Conservation (phyloP, 768 basidiomycete genomes). For the Kwoniella shandongensis region DNA sequence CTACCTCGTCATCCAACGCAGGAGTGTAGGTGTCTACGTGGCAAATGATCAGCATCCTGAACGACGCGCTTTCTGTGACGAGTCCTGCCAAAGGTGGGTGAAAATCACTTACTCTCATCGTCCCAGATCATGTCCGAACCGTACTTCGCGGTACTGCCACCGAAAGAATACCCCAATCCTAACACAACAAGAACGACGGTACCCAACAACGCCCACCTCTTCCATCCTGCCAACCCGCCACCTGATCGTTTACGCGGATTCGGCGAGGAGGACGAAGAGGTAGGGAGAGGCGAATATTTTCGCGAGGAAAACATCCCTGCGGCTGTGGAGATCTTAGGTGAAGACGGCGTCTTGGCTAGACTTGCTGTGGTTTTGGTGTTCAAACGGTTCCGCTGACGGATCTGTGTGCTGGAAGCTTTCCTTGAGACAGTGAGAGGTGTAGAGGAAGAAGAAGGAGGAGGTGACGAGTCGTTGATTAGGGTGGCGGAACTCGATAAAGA, state of each 20-base stretch:
- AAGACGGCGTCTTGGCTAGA: conserved; percentile 21
- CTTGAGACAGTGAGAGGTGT: too few species aligned
- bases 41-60: not conserved
- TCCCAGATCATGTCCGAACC: conserved; percentile 22
- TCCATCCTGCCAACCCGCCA: conserved; percentile 43
- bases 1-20: conserved; percentile 21
- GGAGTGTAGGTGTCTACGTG: conserved; percentile 41
- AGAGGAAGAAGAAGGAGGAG: not conserved
- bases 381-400: too few species aligned
- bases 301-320: conserved; percentile 46
- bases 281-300: conserved; percentile 49
- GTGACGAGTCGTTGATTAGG: conserved; percentile 5
- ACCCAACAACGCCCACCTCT: conserved; percentile 45
- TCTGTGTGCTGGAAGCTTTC: not conserved
- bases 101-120: conserved; percentile 36
- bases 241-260: conserved; percentile 38
- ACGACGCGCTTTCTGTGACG: not conserved
- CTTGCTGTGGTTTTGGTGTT: too few species aligned
- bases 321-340: conserved; percentile 10
- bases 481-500: conserved; percentile 4
- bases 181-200: conserved; percentile 31
- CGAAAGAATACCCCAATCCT: conserved; percentile 26
- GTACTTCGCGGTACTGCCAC: conserved; percentile 9
- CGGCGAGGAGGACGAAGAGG: conserved; percentile 16
- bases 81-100: not conserved